phyloP scores from a whole-genome alignment of 805 yeast genomes.

The Metschnikowia noctiluminum region DNA sequence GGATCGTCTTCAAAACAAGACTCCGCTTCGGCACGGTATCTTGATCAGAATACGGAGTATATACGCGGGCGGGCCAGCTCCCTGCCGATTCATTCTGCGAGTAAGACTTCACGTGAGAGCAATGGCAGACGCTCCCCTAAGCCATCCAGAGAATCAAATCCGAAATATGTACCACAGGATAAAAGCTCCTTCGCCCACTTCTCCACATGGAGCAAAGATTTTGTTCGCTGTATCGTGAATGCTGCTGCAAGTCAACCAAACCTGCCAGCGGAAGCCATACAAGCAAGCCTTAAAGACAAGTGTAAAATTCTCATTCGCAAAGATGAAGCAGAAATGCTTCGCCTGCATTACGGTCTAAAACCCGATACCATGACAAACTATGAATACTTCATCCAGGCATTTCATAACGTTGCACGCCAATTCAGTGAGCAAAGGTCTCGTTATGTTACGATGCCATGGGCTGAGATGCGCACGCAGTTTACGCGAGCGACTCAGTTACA shows the following conservation, averaged over 20 bases:
- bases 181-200: constrained; percentile 6
- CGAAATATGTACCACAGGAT: neutral
- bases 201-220: constrained; percentile 15
- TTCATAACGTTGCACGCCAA: constrained; percentile 13
- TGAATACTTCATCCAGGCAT: constrained; percentile 13
- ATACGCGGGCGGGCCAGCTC: neutral
- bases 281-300: constrained; percentile 5
- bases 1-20: neutral
- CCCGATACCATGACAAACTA: constrained; percentile 5
- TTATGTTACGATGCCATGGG: constrained; percentile 17
- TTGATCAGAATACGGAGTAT: neutral
- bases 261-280: constrained; percentile 7
- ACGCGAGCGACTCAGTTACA: constrained; percentile 6
- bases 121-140: neutral
- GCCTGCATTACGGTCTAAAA: constrained; percentile 16
- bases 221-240: constrained; percentile 11
- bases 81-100: neutral
- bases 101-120: neutral
- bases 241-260: constrained; percentile 7
- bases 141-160: neutral
- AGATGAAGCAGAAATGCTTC: constrained; percentile 16
- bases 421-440: constrained; percentile 4
- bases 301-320: constrained; percentile 7
- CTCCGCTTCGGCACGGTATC: neutral
- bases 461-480: constrained; percentile 11